Evolutionary conservation across 2,329 filamentous ascomycete genomes (phyloP).

Genomic region (Teratosphaeria zuluensis): DNA sequence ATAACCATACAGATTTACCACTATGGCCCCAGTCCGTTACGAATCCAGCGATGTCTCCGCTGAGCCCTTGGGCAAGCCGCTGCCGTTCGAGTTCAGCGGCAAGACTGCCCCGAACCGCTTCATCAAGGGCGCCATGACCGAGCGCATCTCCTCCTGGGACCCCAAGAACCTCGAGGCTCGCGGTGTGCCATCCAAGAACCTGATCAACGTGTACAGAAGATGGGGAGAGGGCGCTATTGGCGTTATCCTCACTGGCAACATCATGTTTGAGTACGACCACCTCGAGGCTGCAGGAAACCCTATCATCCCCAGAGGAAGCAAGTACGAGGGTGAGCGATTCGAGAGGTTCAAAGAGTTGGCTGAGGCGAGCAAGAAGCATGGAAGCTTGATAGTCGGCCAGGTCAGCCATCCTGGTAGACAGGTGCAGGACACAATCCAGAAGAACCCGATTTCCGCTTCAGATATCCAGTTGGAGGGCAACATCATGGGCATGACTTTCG

Average conservation of each 20-base stretch:
- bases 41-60: conserved; percentile 32
- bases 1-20: not conserved
- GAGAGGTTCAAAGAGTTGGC: conserved; percentile 50
- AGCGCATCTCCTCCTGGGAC: conserved; percentile 53
- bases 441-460: conserved; percentile 42
- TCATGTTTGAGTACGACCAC: conserved; percentile 53
- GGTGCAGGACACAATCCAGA: conserved; percentile 35
- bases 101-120: conserved; percentile 55
- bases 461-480: conserved; percentile 37
- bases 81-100: conserved; percentile 39
- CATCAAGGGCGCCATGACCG: conserved; percentile 59
- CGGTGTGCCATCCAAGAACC: conserved; percentile 43
- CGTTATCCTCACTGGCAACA: conserved; percentile 52
- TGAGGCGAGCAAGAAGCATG: conserved; percentile 45
- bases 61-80: conserved; percentile 33
- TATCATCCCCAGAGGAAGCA: conserved; percentile 47
- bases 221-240: conserved; percentile 53
- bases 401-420: conserved; percentile 56
- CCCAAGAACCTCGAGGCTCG: conserved; percentile 42
- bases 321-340: conserved; percentile 49
- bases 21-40: conserved; percentile 30
- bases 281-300: conserved; percentile 48
- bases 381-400: conserved; percentile 50
- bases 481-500: conserved; percentile 42
- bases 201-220: conserved; percentile 49